Percentiles rank a stretch among this genome's conserved stretches.
These are phyloP conservation scores for Geum urbanum DNA, from an alignment of 306 rosid species.

Conservation along the genomic window DNA sequence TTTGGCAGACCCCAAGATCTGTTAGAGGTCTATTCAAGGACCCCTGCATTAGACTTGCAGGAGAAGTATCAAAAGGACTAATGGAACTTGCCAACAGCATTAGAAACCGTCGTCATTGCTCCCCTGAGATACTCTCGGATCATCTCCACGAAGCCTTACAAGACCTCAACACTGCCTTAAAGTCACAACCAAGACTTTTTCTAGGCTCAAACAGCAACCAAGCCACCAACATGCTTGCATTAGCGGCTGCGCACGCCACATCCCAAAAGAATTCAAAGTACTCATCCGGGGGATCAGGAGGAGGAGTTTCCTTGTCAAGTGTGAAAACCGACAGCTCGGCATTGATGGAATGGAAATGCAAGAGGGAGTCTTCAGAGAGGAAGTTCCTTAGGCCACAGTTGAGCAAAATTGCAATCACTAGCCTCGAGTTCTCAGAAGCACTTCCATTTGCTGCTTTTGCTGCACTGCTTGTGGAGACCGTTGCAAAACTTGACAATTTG, in stretches of 20 bases:
- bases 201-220: constrained; percentile 66
- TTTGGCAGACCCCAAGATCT: constrained; percentile 62
- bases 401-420: constrained; percentile 74
- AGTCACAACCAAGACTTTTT: constrained; percentile 91
- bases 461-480: constrained; percentile 85
- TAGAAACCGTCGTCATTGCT: constrained; percentile 71
- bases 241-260: constrained; percentile 59
- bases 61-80: constrained; percentile 72
- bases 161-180: constrained; percentile 79
- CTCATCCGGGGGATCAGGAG: constrained; percentile 2
- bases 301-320: constrained; percentile 51
- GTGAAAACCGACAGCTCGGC: constrained; percentile 86
- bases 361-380: constrained; percentile 51
- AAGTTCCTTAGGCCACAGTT: constrained; percentile 66
- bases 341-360: constrained; percentile 62
- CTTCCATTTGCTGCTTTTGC: constrained; percentile 97
- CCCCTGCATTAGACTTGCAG: constrained; percentile 64
- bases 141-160: constrained; percentile 87
- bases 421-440: constrained; percentile 95
- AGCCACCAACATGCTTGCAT: constrained; percentile 53
- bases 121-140: constrained; percentile 85
- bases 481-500: constrained; percentile 76
- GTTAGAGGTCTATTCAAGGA: constrained; percentile 80
- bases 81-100: constrained; percentile 77
- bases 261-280: constrained; percentile 31